Evolutionary conservation across 2,329 filamentous ascomycete genomes (phyloP).

Genomic region (Metarhizium guizhouense): DNA sequence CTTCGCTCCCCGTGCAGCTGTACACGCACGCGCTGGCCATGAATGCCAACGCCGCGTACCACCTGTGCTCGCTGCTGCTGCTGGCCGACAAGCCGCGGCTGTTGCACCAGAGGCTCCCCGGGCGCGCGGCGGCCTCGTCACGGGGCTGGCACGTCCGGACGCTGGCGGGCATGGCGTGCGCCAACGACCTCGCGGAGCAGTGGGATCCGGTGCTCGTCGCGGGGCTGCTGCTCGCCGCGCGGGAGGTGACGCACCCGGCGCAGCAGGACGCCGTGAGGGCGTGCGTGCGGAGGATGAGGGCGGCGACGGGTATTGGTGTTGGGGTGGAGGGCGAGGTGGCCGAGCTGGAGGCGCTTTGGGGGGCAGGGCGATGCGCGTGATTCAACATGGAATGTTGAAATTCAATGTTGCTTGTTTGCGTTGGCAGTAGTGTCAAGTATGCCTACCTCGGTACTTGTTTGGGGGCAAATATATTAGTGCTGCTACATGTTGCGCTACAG

Average conservation of each 20-base stretch:
- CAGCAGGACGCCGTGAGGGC: slow-evolving; percentile 15
- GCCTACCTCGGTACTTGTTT: too few relatives aligned
- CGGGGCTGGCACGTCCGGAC: slow-evolving; percentile 20
- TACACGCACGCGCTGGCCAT: slow-evolving; percentile 13
- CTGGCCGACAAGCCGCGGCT: slow-evolving; percentile 13
- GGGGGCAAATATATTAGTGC: too few relatives aligned
- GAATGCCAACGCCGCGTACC: slow-evolving; percentile 11
- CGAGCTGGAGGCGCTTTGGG: slow-evolving; percentile 7
- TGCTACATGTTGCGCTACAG: too few relatives aligned
- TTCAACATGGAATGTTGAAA: too few relatives aligned
- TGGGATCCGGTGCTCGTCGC: slow-evolving; percentile 23
- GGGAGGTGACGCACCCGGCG: slow-evolving; percentile 15
- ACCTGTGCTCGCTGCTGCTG: slow-evolving; percentile 13
- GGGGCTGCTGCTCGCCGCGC: slow-evolving; percentile 17
- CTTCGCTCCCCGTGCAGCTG: slow-evolving; percentile 13
- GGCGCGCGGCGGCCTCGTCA: slow-evolving; percentile 5
- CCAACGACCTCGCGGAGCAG: slow-evolving; percentile 21
- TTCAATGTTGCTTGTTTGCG: too few relatives aligned
- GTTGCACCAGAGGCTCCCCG: slow-evolving; percentile 5
- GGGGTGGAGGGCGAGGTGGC: slow-evolving; percentile 6
- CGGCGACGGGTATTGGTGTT: slow-evolving; percentile 10
- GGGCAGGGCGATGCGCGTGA: background rate
- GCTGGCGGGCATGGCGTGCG: slow-evolving; percentile 17
- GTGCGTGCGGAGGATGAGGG: slow-evolving; percentile 6
- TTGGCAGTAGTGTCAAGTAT: too few relatives aligned